Conservation (phyloP, 139 green algal genomes). For the Raphidocelis subcapitata region DNA sequence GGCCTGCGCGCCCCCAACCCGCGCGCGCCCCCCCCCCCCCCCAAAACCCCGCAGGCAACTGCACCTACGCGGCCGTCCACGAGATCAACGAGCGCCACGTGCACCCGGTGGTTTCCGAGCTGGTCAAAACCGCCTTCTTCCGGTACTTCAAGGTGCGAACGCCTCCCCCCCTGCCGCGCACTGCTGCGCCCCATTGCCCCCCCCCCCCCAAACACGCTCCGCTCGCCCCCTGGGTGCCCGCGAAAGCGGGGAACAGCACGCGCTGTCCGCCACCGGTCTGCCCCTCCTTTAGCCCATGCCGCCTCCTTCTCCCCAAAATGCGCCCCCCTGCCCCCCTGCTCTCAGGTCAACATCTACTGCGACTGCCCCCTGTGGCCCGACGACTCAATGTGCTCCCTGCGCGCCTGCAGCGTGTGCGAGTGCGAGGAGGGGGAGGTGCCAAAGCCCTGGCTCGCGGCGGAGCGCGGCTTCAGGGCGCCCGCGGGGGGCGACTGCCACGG, state of each 20-base stretch:
- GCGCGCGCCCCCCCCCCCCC: too few species aligned
- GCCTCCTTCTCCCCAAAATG: background rate
- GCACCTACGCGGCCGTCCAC: slow-evolving; percentile 77
- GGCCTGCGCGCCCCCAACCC: too few species aligned
- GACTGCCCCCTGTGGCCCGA: slow-evolving; percentile 96
- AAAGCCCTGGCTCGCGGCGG: slow-evolving; percentile 61
- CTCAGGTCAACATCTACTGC: slow-evolving; percentile 85
- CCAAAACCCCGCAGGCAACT: slow-evolving; percentile 65
- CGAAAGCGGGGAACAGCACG: slow-evolving; percentile 1
- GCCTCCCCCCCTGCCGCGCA: background rate
- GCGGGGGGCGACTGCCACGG: slow-evolving; percentile 2
- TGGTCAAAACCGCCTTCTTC: slow-evolving; percentile 86
- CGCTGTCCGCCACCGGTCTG: background rate
- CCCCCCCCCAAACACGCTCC: too few species aligned
- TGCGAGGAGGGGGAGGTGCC: slow-evolving; percentile 84
- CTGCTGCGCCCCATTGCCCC: too few species aligned
- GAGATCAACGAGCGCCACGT: slow-evolving; percentile 61
- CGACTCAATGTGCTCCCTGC: slow-evolving; percentile 89
- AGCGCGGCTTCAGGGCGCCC: slow-evolving; percentile 26
- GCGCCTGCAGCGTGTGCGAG: slow-evolving; percentile 83
- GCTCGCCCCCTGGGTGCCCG: background rate
- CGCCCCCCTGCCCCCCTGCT: background rate
- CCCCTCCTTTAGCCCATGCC: background rate
- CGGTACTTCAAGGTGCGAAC: slow-evolving; percentile 85
- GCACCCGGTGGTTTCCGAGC: slow-evolving; percentile 55